Base-by-base conservation (phyloP, 1,284 basidiomycete species). In the Leccinum fallax region DNA sequence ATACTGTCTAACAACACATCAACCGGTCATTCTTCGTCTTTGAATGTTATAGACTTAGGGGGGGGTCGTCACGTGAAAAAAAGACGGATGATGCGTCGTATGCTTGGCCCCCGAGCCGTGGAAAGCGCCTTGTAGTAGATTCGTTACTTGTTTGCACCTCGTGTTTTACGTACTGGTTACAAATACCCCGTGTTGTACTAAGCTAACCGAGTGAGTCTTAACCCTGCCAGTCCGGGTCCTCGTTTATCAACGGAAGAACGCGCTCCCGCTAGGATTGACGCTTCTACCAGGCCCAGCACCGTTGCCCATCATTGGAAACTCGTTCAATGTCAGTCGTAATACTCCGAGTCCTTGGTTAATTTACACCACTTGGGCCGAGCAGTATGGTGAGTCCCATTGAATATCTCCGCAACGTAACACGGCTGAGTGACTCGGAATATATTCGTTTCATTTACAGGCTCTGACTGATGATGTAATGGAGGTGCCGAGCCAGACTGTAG, bases 281-380 rank as follows among this genome's bases (percentile, higher is more conserved):
- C 49, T 62, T 11, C 61, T 56, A 19, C 64, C 64, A 21, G 64
- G 64, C 9, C 65, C 64, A 2, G 2, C 8, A 7, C 49, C 36
- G 5, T 13, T 66, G 2, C 64, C 64, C 24, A 21, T 65, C 13
- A 2, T 65, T 21, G 64, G 64, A 24, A 65, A 49, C 10, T 19
- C 32, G 7, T 30, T 62, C 6, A 21, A 32, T 32, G 6, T 65
- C 15, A 13, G 53, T 38, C 46, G 11, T 15, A 32, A 10, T 9
- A 40, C 53, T 5, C 60, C 64, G 2, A 26, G 26, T 26, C 26
- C 28, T 30, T 65, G 64, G 60, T 30, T 56, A 24, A 65, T 58
- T 19, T 62, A 59, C 21, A 56, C 26, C 36, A 24, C 28, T 8
- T 64, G 63, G 63, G 53, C 38, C 11, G 16, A 53, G 24, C 24